A percentile compares a stretch with the other conserved stretches of the same genome.
Conservation (phyloP, 1,284 basidiomycete species). For the Cutaneotrichosporon cyanovorans region DNA sequence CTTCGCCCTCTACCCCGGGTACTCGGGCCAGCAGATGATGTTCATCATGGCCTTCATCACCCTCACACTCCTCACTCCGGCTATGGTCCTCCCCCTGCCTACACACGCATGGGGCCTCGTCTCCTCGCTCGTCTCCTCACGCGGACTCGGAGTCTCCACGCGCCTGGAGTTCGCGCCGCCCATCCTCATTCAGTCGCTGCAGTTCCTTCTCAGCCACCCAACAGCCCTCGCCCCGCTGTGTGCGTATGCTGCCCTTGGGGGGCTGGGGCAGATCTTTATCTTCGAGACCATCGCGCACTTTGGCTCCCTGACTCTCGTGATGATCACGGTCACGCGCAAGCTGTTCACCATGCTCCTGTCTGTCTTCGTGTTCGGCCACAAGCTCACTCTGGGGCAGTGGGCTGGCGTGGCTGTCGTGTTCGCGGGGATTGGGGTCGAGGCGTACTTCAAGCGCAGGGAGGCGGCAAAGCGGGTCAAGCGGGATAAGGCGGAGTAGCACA, state of each 20-base stretch:
- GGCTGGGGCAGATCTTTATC: conserved; percentile 92
- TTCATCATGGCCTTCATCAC: conserved; percentile 79
- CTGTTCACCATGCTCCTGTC: conserved; percentile 97
- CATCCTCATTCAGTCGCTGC: conserved; percentile 62
- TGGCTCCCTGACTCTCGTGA: conserved; percentile 86
- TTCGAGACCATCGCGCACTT: conserved; percentile 97
- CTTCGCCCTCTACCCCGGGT: conserved; percentile 52
- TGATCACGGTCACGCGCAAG: conserved; percentile 93
- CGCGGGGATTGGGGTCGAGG: conserved; percentile 86
- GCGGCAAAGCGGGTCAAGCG: conserved; percentile 26
- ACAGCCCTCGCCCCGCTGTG: conserved; percentile 66
- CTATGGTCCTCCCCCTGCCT: conserved; percentile 50
- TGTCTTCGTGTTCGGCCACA: conserved; percentile 86
- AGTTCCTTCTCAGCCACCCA: conserved; percentile 74
- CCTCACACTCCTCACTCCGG: conserved; percentile 53
- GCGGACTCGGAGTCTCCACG: conserved; percentile 52
- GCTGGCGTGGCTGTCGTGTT: conserved; percentile 82
- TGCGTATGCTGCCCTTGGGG: conserved; percentile 83
- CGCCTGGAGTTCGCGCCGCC: conserved; percentile 45
- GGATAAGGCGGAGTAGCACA: conserved; percentile 18
- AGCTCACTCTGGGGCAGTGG: conserved; percentile 81
- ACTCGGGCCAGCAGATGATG: conserved; percentile 95
- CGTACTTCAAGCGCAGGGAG: conserved; percentile 60
- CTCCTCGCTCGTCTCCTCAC: conserved; percentile 50
- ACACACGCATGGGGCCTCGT: conserved; percentile 25